Base-by-base conservation (phyloP, 805 yeast genomes). In the Candida arabinofermentans region DNA sequence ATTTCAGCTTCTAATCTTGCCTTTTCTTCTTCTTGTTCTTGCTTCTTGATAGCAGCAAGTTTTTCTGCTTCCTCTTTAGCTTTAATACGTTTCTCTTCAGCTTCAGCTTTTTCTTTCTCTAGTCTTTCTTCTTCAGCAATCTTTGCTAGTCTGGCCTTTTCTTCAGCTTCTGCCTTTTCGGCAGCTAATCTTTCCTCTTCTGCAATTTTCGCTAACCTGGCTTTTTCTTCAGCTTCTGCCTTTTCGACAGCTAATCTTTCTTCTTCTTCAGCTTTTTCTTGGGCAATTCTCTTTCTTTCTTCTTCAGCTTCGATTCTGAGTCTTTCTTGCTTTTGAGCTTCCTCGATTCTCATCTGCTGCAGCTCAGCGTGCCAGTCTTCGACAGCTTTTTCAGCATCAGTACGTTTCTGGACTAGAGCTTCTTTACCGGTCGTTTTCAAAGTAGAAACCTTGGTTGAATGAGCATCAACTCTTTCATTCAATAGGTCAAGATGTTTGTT, bases 281-380 rank as follows among this genome's bases (percentile, higher is more conserved):
- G 32, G 16, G 32, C 79, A 41, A 69, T 38, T 43, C 71, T 61
- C 54, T 61, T 53, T 49, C 70, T 57, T 50, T 64, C 69, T 35
- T 56, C 65, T 46, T 62, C 67, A 10, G 61, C 64, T 47, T 67
- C 71, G 17, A 66, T 57, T 44, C 69, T 61, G 41, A 67, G 51
- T 40, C 67, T 59, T 51, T 71, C 41, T 29, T 29, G 32, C 18
- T 70, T 75, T 40, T 61, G 58, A 17, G 74, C 76, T 40, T 69
- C 69, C 37, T 66, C 66, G 37, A 62, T 55, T 40, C 75, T 73
- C 40, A 73, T 56, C n/a, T 58, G 65, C 35, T 66, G 63, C 57
- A 66, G 65, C 46, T 76, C 79, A 5, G 51, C 51, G 46, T 69
- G 66, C 81, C 81, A 77, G 17, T 57, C 58, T 22, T 50, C 41